Base-by-base conservation (phyloP, 805 yeast genomes). In the Starmerella powellii region DNA sequence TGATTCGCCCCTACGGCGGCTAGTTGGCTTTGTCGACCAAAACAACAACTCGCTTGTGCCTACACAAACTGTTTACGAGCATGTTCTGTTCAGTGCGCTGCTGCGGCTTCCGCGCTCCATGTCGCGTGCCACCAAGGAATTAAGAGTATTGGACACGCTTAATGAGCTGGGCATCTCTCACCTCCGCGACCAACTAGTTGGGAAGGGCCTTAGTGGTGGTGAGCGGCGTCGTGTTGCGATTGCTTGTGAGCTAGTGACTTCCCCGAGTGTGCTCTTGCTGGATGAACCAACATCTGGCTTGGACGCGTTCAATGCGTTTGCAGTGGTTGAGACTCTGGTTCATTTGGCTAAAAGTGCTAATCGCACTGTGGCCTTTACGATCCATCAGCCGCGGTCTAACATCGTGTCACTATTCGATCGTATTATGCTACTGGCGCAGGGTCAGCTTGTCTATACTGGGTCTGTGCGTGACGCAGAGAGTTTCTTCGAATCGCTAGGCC, bases 231-330 rank as follows among this genome's bases (percentile, higher is more conserved):
- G 95, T 54, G 95, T 86, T 6, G 86, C 94, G 0, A 86, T 86
- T 59, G 95, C 95, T 1, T 85, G 95, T 60, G 95, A 86, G 57
- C 65, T 86, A 32, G 95, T 86, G 2, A 86, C 95, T 0, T 78
- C 86, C 1, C 95, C 95, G 1, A 72, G 86, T 0, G 74, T 86
- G 33, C 61, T 86, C 41, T 81, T 86, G 53, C 63, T 86, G 41
- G 95, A 86, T 62, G 95, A 86, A 58, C 95, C 95, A 20, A 86
- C 98, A 0, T 84, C 95, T 0, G 99, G 99, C 1, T 67, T 91
- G 45, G 99, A 91, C 60, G 78, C 96, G 6, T 88, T 74, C 58
- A 88, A 87, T 62, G 97, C 98, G 1, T 77, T 74, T 56, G 85
- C 87, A 53, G 98, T 91, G 6, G 70, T 91, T 34, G 96, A 86